These are phyloP conservation scores for Eucalyptus viminalis DNA, from an alignment of 345 rosid species.

Conservation along the genomic window DNA sequence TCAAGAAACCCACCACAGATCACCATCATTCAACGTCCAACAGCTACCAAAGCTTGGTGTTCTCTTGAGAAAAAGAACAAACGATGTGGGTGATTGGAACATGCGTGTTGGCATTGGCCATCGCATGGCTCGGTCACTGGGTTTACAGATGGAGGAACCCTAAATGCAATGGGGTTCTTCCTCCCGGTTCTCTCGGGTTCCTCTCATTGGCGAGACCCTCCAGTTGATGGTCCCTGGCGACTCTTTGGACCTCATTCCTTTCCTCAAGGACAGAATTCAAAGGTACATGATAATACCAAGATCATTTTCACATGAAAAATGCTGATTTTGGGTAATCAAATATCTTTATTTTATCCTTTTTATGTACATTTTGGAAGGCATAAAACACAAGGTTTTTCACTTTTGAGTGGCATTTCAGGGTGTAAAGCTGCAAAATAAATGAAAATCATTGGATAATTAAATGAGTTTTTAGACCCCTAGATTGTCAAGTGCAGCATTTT, in stretches of 20 bases:
- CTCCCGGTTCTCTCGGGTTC: constrained; percentile 22
- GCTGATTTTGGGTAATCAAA: not conserved
- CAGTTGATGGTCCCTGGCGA: constrained; percentile 5
- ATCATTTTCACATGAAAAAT: not conserved
- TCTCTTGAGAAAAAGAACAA: not conserved
- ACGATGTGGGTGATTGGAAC: not conserved
- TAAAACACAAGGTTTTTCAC: not conserved
- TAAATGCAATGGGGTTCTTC: constrained; percentile 2
- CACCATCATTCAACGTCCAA: too few relatives aligned
- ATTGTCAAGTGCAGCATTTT: not conserved
- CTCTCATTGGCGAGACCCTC: constrained; percentile 18
- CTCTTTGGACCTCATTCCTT: constrained; percentile 12
- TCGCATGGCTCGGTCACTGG: not conserved
- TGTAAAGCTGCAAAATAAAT: not conserved
- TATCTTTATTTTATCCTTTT: not conserved
- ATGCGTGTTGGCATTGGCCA: not conserved
- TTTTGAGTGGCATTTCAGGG: not conserved
- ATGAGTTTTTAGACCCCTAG: not conserved
- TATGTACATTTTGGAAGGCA: not conserved
- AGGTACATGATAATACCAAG: not conserved
- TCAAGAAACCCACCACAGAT: not conserved
- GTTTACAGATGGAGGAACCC: constrained; percentile 13
- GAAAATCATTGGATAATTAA: not conserved
- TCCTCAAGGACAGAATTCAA: constrained; percentile 4
- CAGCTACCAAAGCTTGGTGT: not conserved